phyloP scores from a whole-genome alignment of 495 filamentous ascomycete species.

The Bathelium albidoporum region DNA sequence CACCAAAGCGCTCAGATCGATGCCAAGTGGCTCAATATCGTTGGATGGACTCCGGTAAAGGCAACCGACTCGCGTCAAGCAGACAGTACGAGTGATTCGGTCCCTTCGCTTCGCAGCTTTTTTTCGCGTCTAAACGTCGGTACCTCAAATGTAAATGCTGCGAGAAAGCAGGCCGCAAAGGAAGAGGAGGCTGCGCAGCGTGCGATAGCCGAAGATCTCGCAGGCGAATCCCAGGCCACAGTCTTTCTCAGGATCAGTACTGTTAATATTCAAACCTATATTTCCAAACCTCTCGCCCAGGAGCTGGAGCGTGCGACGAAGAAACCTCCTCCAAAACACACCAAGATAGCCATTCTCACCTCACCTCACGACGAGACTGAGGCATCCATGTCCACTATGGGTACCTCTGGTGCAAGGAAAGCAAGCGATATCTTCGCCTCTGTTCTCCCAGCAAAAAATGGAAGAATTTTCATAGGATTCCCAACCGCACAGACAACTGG shows the following conservation, averaged over 20 bases:
- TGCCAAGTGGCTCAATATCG: constrained; percentile 78
- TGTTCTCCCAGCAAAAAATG: constrained; percentile 79
- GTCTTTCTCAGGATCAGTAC: constrained; percentile 85
- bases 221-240: constrained; percentile 52
- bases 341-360: constrained; percentile 75
- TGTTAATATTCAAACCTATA: constrained; percentile 63
- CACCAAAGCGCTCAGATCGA: constrained; percentile 81
- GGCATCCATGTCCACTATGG: constrained; percentile 36
- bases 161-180: constrained; percentile 34
- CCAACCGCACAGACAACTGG: constrained; percentile 95
- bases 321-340: constrained; percentile 83
- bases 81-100: constrained; percentile 21
- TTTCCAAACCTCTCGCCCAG: constrained; percentile 54
- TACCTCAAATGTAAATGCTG: constrained; percentile 30
- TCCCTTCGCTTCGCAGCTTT: constrained; percentile 60
- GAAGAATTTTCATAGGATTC: constrained; percentile 93
- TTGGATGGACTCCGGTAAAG: constrained; percentile 53
- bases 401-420: constrained; percentile 46
- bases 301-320: constrained; percentile 96
- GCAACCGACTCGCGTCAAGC: not conserved
- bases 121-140: constrained; percentile 63
- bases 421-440: constrained; percentile 71
- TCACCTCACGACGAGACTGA: constrained; percentile 78
- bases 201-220: constrained; percentile 55
- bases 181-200: constrained; percentile 46